These are phyloP conservation scores for Leccinum pachyderme DNA, from an alignment of 1,284 basidiomycete species.

Conservation along the genomic window DNA sequence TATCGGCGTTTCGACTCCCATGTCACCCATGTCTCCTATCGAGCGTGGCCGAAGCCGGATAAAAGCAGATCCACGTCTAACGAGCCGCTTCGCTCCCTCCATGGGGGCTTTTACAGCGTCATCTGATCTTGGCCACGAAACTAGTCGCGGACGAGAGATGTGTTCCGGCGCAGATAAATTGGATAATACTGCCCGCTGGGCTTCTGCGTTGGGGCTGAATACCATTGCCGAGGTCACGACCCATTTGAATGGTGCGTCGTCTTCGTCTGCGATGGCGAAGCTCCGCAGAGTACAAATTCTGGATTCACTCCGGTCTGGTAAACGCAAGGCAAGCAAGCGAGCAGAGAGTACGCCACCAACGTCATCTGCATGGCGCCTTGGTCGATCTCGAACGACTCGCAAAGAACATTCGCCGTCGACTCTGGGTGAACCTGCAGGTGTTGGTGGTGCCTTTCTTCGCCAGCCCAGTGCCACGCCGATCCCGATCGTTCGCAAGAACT, in stretches of 20 bases:
- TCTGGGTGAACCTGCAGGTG: conserved; percentile 7
- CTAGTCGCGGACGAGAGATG: conserved; percentile 14
- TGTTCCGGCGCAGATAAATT: conserved; percentile 22
- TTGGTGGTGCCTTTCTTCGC: conserved; percentile 22
- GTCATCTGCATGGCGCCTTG: conserved; percentile 21
- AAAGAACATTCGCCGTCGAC: conserved; percentile 16
- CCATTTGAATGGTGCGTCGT: conserved; percentile 12
- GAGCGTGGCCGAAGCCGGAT: conserved; percentile 42
- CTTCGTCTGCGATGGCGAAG: conserved; percentile 18
- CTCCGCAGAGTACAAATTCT: conserved; percentile 22
- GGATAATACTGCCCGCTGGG: conserved; percentile 32
- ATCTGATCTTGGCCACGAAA: conserved; percentile 25
- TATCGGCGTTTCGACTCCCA: conserved; percentile 30
- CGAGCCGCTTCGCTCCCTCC: conserved; percentile 31
- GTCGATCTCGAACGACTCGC: conserved; percentile 10
- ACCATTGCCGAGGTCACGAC: conserved; percentile 27
- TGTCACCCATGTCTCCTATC: conserved; percentile 28
- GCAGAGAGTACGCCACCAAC: conserved; percentile 32
- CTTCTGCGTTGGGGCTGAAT: conserved; percentile 23
- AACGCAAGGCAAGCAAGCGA: conserved; percentile 14
- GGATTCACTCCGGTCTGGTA: not conserved
- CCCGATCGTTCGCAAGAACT: conserved; percentile 21
- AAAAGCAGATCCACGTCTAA: conserved; percentile 37
- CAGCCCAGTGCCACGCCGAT: conserved; percentile 27
- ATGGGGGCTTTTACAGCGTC: conserved; percentile 24